A percentile compares a stretch with the other conserved stretches of the same genome.
Evolutionary conservation across 345 rosid genomes (phyloP).

Genomic region (Lepidium didymum): DNA sequence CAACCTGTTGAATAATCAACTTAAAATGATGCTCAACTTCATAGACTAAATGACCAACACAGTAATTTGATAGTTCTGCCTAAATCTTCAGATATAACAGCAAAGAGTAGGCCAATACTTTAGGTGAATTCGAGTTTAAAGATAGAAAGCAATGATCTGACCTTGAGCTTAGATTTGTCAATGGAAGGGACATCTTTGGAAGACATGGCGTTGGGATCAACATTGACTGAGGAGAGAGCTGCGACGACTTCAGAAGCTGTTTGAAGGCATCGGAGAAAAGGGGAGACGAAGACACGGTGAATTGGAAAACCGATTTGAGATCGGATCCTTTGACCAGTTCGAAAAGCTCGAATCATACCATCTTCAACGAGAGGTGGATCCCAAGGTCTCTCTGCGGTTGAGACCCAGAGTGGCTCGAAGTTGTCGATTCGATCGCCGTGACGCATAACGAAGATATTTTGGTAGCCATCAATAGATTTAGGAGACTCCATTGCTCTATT

Average conservation of each 20-base stretch:
- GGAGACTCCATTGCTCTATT: slow-evolving; percentile 18
- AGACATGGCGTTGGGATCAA: slow-evolving; percentile 28
- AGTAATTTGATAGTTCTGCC: not conserved
- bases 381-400: slow-evolving; percentile 65
- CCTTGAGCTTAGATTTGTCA: slow-evolving; percentile 66
- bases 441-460: slow-evolving; percentile 77
- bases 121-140: not conserved
- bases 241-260: slow-evolving; percentile 57
- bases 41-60: not conserved
- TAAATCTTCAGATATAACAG: not conserved
- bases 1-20: slow-evolving; percentile 34
- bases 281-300: slow-evolving; percentile 82
- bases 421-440: slow-evolving; percentile 86
- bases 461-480: slow-evolving; percentile 24
- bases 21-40: not conserved
- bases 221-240: slow-evolving; percentile 44
- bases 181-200: slow-evolving; percentile 28
- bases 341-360: slow-evolving; percentile 49
- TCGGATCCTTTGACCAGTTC: slow-evolving; percentile 41
- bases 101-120: not conserved
- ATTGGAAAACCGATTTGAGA: slow-evolving; percentile 48
- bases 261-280: slow-evolving; percentile 76
- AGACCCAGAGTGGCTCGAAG: slow-evolving; percentile 48
- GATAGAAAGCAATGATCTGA: not conserved
- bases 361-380: slow-evolving; percentile 60